Conservation (phyloP, 768 basidiomycete species). For the Suillus plorans region DNA sequence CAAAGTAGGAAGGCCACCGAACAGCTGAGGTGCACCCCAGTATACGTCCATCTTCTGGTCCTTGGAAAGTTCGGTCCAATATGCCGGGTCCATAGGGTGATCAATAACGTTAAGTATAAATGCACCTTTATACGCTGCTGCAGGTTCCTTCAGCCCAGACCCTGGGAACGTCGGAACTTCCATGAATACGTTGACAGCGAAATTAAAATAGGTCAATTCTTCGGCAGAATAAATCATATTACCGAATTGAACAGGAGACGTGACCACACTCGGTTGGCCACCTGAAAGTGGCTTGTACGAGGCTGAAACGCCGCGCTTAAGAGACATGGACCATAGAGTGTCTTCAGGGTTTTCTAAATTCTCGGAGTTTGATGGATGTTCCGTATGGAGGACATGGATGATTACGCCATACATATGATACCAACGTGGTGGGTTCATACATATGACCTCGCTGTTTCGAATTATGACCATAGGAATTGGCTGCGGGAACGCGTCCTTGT, state of each 20-base stretch:
- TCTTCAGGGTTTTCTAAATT: not conserved
- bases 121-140: constrained; percentile 25
- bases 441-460: constrained; percentile 16
- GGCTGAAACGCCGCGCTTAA: constrained; percentile 16
- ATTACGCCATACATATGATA: not conserved
- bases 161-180: constrained; percentile 3
- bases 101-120: constrained; percentile 15
- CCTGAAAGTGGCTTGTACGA: constrained; percentile 6
- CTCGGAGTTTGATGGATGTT: not conserved
- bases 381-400: constrained; percentile 8
- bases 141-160: not conserved
- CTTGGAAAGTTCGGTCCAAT: constrained; percentile 15
- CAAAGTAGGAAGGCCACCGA: not conserved
- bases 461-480: constrained; percentile 25
- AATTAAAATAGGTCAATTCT: constrained; percentile 13
- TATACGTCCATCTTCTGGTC: constrained; percentile 7
- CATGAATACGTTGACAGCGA: constrained; percentile 28
- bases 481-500: constrained; percentile 15
- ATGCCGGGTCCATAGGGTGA: not conserved
- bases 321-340: constrained; percentile 16
- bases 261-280: not conserved
- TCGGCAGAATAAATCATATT: constrained; percentile 10
- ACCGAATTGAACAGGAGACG: not conserved
- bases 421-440: not conserved
- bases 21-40: constrained; percentile 4